Evolutionary conservation across 805 yeast species (phyloP).

Genomic region (Pichia heedii): DNA sequence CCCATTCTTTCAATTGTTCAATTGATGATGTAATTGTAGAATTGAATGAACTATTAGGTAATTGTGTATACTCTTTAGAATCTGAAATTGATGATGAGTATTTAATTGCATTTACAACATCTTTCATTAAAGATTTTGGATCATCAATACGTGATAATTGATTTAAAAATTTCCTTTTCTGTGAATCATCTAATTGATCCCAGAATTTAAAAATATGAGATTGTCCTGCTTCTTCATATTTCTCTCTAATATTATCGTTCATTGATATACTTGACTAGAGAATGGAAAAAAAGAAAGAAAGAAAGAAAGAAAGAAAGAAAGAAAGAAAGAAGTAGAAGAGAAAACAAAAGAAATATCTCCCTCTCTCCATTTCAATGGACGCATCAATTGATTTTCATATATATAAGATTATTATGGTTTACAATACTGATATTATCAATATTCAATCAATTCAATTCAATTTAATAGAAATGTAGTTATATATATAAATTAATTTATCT

Average conservation of each 20-base stretch:
- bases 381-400: no score
- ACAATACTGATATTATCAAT: no score
- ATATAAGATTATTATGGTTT: no score
- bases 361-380: no score
- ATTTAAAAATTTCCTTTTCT: constrained; percentile 29
- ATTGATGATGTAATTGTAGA: constrained; percentile 33
- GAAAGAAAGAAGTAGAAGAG: no score
- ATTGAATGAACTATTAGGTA: constrained; percentile 47
- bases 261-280: background rate
- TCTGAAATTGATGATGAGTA: constrained; percentile 21
- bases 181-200: constrained; percentile 28
- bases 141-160: constrained; percentile 36
- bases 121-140: constrained; percentile 32
- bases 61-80: constrained; percentile 31
- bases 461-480: no score
- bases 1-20: constrained; percentile 24
- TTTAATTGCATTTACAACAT: constrained; percentile 39
- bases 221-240: constrained; percentile 41
- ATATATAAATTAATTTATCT: no score
- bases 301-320: background rate
- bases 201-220: constrained; percentile 42
- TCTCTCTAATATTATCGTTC: constrained; percentile 1
- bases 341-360: no score
- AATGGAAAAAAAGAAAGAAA: background rate
- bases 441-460: no score